phyloP scores from a whole-genome alignment of 352 stramenopile genomes.

The Phytophthora fragariaefolia region DNA sequence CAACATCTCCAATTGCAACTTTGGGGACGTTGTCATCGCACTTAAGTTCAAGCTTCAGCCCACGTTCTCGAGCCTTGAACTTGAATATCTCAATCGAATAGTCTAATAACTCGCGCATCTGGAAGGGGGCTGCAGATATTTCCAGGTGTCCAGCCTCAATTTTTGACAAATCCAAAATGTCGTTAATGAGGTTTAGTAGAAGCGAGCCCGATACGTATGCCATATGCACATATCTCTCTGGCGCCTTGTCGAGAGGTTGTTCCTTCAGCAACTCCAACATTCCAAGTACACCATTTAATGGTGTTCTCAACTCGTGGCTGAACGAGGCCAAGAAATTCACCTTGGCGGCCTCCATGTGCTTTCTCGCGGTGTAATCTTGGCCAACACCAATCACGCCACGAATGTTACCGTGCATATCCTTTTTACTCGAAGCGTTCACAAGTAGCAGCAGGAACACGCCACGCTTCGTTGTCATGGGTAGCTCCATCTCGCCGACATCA shows the following conservation, averaged over 20 bases:
- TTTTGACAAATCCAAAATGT: slow-evolving; percentile 93
- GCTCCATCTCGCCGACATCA: slow-evolving; percentile 90
- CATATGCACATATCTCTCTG: slow-evolving; percentile 85
- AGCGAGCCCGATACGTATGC: slow-evolving; percentile 85
- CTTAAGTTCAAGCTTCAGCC: slow-evolving; percentile 86
- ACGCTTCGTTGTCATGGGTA: slow-evolving; percentile 84
- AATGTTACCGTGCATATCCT: slow-evolving; percentile 92
- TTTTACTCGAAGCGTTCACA: slow-evolving; percentile 88
- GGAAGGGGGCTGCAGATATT: slow-evolving; percentile 86
- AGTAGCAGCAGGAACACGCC: slow-evolving; percentile 71
- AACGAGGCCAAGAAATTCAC: slow-evolving; percentile 90
- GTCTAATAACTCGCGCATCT: slow-evolving; percentile 83
- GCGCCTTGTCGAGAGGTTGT: slow-evolving; percentile 67
- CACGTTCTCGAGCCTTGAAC: slow-evolving; percentile 85
- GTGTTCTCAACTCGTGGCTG: slow-evolving; percentile 84
- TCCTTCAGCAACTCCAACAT: slow-evolving; percentile 88
- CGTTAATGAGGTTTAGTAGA: slow-evolving; percentile 93
- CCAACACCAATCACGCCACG: slow-evolving; percentile 93
- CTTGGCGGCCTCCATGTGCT: slow-evolving; percentile 88
- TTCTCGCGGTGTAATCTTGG: slow-evolving; percentile 92
- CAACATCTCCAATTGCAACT: slow-evolving; percentile 79
- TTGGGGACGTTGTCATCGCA: slow-evolving; percentile 68
- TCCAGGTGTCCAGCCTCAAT: slow-evolving; percentile 93
- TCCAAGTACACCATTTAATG: slow-evolving; percentile 81
- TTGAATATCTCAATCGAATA: slow-evolving; percentile 93